A percentile compares a stretch with the other conserved stretches of the same genome.
These are phyloP conservation scores for Yamadazyma buinensis DNA, from an alignment of 1,139 yeast genomes.

Conservation along the genomic window DNA sequence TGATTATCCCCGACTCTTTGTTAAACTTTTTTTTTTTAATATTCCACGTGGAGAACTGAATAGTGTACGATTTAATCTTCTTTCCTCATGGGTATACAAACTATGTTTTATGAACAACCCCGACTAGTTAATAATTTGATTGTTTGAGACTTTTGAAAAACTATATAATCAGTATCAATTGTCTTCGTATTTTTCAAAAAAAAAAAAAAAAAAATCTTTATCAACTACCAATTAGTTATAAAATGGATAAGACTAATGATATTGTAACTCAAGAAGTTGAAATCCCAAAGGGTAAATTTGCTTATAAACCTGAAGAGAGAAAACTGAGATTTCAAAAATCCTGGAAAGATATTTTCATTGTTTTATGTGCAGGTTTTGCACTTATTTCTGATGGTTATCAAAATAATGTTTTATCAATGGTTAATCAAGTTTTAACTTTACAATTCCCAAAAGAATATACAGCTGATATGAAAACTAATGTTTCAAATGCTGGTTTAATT, in stretches of 20 bases:
- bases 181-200: too few species aligned
- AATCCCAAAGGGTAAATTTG: constrained; percentile 15
- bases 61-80: too few species aligned
- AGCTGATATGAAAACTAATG: constrained; percentile 39
- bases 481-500: constrained; percentile 47
- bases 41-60: not conserved
- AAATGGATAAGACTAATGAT: not conserved
- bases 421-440: constrained; percentile 33
- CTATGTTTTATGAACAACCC: too few species aligned
- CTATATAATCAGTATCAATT: too few species aligned
- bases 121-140: too few species aligned
- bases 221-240: not conserved
- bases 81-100: too few species aligned
- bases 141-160: too few species aligned
- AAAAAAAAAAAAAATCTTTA: too few species aligned
- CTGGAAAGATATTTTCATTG: constrained; percentile 30
- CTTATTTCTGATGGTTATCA: constrained; percentile 53
- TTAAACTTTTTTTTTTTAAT: not conserved
- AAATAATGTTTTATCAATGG: constrained; percentile 48
- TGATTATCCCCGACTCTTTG: too few species aligned
- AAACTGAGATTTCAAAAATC: constrained; percentile 24
- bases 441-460: constrained; percentile 30
- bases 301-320: constrained; percentile 35
- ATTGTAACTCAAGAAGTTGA: not conserved
- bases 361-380: constrained; percentile 48